Evolutionary conservation across 805 yeast genomes (phyloP).

Genomic region (Tetrapisispora iriomotensis): DNA sequence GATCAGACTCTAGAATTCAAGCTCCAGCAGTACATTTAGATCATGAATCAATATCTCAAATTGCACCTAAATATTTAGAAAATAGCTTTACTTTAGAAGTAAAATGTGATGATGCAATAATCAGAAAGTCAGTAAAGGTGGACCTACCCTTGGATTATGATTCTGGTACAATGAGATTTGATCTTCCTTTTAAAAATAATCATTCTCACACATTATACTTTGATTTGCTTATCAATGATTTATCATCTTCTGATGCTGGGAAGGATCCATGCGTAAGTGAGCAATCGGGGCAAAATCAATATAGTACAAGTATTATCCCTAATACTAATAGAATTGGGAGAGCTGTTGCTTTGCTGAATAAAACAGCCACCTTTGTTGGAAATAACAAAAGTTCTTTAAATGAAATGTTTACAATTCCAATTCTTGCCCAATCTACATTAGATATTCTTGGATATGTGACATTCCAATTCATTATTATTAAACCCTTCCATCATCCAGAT

Average conservation of each 20-base stretch:
- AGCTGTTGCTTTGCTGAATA: conserved; percentile 64
- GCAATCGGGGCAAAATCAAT: not conserved
- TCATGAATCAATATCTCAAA: conserved; percentile 64
- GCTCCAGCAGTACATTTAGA: conserved; percentile 57
- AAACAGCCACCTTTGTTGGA: conserved; percentile 59
- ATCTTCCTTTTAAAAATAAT: conserved; percentile 40
- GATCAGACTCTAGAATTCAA: conserved; percentile 62
- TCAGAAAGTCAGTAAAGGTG: conserved; percentile 49
- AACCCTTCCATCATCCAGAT: conserved; percentile 44
- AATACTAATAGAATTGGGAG: conserved; percentile 40
- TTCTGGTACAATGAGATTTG: conserved; percentile 63
- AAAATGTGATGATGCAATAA: conserved; percentile 28
- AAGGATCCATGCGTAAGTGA: conserved; percentile 11
- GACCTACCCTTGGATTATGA: conserved; percentile 81
- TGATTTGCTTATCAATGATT: conserved; percentile 88
- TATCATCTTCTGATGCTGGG: conserved; percentile 39
- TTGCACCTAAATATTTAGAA: conserved; percentile 74
- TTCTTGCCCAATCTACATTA: conserved; percentile 59
- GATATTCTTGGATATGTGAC: conserved; percentile 68
- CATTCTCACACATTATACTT: conserved; percentile 55
- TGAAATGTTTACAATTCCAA: conserved; percentile 59
- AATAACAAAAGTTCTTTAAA: conserved; percentile 55
- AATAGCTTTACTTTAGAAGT: conserved; percentile 75
- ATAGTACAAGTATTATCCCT: not conserved
- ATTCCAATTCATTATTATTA: conserved; percentile 65